These are phyloP conservation scores for Colletotrichum kahawae DNA, from an alignment of 2,329 filamentous ascomycete genomes.

Conservation along the genomic window DNA sequence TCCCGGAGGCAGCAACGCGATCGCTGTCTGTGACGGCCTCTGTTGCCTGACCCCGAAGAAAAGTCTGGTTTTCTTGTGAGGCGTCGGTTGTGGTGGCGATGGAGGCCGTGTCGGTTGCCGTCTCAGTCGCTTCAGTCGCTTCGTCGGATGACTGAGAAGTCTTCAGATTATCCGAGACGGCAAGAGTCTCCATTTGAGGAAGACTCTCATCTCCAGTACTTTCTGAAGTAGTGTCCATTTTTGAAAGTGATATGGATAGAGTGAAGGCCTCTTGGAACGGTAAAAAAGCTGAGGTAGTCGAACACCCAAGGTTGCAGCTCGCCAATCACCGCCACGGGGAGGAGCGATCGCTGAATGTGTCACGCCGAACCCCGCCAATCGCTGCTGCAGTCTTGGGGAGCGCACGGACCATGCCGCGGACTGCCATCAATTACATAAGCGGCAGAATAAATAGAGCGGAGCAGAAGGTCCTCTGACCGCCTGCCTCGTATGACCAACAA, in stretches of 20 bases:
- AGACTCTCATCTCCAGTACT: not conserved
- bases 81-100: not conserved
- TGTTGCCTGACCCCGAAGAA: not conserved
- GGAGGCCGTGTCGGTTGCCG: not conserved
- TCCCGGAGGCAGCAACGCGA: not conserved
- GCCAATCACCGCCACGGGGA: not conserved
- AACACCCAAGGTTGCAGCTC: not conserved
- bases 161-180: not conserved
- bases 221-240: not conserved
- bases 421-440: not conserved
- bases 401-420: not conserved
- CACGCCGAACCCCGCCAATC: not conserved
- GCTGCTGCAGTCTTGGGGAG: not conserved
- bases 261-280: not conserved
- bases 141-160: not conserved
- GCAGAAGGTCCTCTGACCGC: not conserved
- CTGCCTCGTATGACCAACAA: not conserved
- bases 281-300: not conserved
- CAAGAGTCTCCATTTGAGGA: not conserved
- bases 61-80: not conserved
- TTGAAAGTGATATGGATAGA: not conserved
- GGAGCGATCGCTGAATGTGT: not conserved
- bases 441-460: not conserved
- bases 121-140: not conserved
- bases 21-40: slow-evolving; percentile 14